Conservation (phyloP, 345 rosid species). For the Salix viminalis region DNA sequence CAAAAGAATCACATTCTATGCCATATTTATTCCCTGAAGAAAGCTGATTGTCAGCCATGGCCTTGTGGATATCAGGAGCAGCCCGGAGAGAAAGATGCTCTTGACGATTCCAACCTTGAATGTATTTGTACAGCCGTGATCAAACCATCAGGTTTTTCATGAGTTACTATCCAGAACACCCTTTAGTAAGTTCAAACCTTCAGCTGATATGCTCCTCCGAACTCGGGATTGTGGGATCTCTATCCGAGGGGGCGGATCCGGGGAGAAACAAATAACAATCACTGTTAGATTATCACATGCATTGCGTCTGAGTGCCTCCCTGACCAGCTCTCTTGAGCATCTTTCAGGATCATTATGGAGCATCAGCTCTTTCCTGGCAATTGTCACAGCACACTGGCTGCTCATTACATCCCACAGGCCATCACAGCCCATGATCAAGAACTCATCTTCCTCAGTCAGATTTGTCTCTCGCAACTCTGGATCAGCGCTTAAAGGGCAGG, state of each 20-base stretch:
- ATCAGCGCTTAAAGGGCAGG: constrained; percentile 80
- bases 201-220: constrained; percentile 78
- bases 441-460: constrained; percentile 84
- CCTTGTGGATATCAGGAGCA: constrained; percentile 1
- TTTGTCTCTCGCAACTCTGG: constrained; percentile 73
- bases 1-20: constrained; percentile 22
- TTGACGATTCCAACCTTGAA: background rate
- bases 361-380: constrained; percentile 80
- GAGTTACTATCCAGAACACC: constrained; percentile 68
- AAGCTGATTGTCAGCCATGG: constrained; percentile 13
- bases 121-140: constrained; percentile 5
- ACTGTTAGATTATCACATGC: constrained; percentile 85
- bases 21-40: constrained; percentile 10
- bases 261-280: constrained; percentile 71
- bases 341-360: constrained; percentile 92
- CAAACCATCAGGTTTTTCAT: constrained; percentile 22
- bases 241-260: constrained; percentile 78
- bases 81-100: constrained; percentile 13
- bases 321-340: constrained; percentile 85
- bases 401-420: constrained; percentile 99
- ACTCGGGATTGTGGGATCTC: constrained; percentile 65
- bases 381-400: constrained; percentile 87
- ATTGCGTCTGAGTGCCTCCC: constrained; percentile 75
- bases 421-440: constrained; percentile 93
- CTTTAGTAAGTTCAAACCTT: constrained; percentile 79